Evolutionary conservation across 306 rosid genomes (phyloP).

Genomic region (Vicia villosa): DNA sequence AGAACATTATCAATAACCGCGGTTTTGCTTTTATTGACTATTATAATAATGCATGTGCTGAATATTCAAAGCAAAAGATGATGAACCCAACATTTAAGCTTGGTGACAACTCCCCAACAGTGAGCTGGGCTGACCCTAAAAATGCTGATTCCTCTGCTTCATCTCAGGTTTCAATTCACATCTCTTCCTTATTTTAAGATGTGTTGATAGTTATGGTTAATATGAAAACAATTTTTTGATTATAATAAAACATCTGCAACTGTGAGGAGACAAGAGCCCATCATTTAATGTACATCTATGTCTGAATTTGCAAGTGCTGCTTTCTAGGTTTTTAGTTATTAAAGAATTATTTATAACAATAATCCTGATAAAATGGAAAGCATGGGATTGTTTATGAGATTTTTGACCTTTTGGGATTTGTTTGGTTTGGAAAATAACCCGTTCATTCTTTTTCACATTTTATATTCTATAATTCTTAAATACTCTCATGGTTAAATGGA

Average conservation of each 20-base stretch:
- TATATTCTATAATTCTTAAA: not conserved
- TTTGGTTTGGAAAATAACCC: not conserved
- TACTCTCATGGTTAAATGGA: not conserved
- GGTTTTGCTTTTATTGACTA: slow-evolving; percentile 97
- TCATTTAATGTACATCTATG: not conserved
- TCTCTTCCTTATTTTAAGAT: slow-evolving; percentile 8
- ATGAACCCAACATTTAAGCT: slow-evolving; percentile 83
- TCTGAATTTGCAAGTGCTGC: slow-evolving; percentile 8
- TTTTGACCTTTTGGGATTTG: not conserved
- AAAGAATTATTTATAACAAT: not conserved
- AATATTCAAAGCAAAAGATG: slow-evolving; percentile 87
- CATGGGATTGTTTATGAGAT: slow-evolving; percentile 2
- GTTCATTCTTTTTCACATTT: slow-evolving; percentile 14
- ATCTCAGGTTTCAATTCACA: slow-evolving; percentile 67
- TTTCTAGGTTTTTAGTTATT: slow-evolving; percentile 5
- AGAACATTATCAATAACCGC: slow-evolving; percentile 75
- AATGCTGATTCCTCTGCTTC: slow-evolving; percentile 90
- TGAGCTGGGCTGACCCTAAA: slow-evolving; percentile 99
- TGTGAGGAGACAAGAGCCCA: not conserved
- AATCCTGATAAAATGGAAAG: not conserved
- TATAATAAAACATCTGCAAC: slow-evolving; percentile 9
- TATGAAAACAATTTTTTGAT: slow-evolving; percentile 10
- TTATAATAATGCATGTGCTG: slow-evolving; percentile 94
- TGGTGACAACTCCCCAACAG: slow-evolving; percentile 88
- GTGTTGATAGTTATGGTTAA: slow-evolving; percentile 28